Base-by-base conservation (phyloP, 2,329 filamentous ascomycete genomes). In the Phyllosticta citriasiana region DNA sequence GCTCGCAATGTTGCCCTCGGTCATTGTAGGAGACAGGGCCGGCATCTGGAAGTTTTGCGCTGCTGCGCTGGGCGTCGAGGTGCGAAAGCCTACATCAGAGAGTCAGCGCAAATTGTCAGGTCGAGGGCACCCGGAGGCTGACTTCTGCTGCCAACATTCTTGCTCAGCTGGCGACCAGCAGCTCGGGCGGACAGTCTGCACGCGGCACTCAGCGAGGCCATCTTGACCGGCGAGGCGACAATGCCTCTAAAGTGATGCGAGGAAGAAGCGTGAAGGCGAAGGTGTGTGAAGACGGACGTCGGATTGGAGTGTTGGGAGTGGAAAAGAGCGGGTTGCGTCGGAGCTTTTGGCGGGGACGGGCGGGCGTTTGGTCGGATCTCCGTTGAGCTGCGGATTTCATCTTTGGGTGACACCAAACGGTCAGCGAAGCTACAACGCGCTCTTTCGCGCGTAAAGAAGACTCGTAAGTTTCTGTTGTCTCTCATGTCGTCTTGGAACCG, bases 41-140 rank as follows among this genome's bases (percentile, higher is more conserved):
- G 91, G 91, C 91, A 96, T 96, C 60, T 86, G 88, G 77, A 95
- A 91, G 76, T 92, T 94, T 66, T 91, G 87, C 25, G 90, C 91
- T 57, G 88, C 90, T 67, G 87, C 80, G 68, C 79, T 80, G 67
- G 81, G 77, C 62, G 84, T 76, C 60, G 84, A 84, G 52, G 85
- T 84, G 66, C 82, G 80, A 73, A 89, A 85, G 68, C 82, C 88
- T 91, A 16, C 30, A 35, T 61, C 33, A 55, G 60, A 25, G 53
- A 27, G 57, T 54, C 58, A 55, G 59, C 53, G 60, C 25, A 53
- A 47, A 53, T 61, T 50, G 55, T n/a, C 26, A 40, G 33, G 33
- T 40, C 33, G 47, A 59, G 27, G 53, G n/a, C 25, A 63, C 14
- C 33, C 33, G 14, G 63, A 59, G 61, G 73, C 80, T 69, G 76